Conservation (phyloP, 2,329 filamentous ascomycete species). For the Cercospora sp. region DNA sequence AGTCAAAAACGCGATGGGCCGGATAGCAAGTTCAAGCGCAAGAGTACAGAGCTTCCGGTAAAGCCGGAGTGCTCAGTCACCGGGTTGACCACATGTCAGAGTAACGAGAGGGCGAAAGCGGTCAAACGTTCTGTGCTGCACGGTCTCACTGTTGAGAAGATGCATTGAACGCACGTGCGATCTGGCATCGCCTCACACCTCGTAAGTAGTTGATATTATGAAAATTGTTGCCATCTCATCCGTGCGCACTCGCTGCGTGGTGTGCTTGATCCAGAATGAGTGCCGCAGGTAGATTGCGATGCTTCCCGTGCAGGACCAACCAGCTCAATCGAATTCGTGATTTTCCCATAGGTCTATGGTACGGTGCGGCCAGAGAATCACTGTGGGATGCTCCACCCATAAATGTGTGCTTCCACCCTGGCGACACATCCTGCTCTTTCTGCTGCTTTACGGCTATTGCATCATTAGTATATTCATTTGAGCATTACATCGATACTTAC, state of each 20-base stretch:
- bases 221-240: slow-evolving; percentile 4
- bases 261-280: not conserved
- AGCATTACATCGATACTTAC: not conserved
- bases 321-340: not conserved
- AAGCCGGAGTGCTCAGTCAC: not conserved
- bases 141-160: not conserved
- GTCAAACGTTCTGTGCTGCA: not conserved
- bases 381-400: not conserved
- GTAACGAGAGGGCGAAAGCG: not conserved
- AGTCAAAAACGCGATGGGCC: not conserved
- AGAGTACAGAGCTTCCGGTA: not conserved
- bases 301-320: not conserved
- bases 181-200: slow-evolving; percentile 8
- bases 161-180: not conserved
- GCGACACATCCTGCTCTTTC: not conserved
- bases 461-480: not conserved
- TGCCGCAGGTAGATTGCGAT: slow-evolving; percentile 1
- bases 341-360: not conserved
- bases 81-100: not conserved
- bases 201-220: slow-evolving; percentile 17
- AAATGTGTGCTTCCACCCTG: not conserved
- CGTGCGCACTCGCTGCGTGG: not conserved
- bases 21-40: not conserved
- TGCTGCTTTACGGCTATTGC: not conserved
- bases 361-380: not conserved